A percentile compares a stretch with the other conserved stretches of the same genome.
Evolutionary conservation across 2,329 filamentous ascomycete genomes (phyloP).

Genomic region (Thielaviopsis punctulata): DNA sequence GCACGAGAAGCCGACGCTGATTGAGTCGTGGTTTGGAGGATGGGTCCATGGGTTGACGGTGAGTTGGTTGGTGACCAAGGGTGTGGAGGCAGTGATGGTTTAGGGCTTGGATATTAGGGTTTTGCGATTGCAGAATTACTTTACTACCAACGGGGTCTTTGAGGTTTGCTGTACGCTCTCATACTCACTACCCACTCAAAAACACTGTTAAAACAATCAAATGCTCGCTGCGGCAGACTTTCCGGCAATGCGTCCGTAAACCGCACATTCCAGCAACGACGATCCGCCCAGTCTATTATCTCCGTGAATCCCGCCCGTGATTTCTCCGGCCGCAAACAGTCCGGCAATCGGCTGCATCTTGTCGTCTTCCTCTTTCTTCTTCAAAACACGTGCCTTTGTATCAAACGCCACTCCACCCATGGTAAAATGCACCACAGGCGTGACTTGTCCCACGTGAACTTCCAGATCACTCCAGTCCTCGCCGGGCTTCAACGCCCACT

Average conservation of each 20-base stretch:
- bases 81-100: conserved; percentile 11
- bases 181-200: too few relatives aligned
- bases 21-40: conserved; percentile 17
- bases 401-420: conserved; percentile 48
- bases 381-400: conserved; percentile 32
- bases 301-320: conserved; percentile 47
- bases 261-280: conserved; percentile 44
- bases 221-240: conserved; percentile 23
- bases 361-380: conserved; percentile 18
- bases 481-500: conserved; percentile 31
- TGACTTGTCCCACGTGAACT: conserved; percentile 41
- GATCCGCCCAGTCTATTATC: conserved; percentile 45
- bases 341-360: conserved; percentile 30
- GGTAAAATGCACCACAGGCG: conserved; percentile 48
- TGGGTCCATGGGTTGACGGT: conserved; percentile 19
- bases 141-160: neutral
- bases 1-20: conserved; percentile 17
- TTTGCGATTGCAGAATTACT: neutral
- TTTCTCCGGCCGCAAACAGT: conserved; percentile 45
- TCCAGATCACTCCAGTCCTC: conserved; percentile 31
- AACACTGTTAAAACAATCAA: neutral
- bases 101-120: neutral
- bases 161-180: neutral
- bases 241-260: conserved; percentile 44
- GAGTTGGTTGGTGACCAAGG: conserved; percentile 18